Evolutionary conservation across 1,284 basidiomycete genomes (phyloP).

Genomic region (Malassezia brasiliensis): DNA sequence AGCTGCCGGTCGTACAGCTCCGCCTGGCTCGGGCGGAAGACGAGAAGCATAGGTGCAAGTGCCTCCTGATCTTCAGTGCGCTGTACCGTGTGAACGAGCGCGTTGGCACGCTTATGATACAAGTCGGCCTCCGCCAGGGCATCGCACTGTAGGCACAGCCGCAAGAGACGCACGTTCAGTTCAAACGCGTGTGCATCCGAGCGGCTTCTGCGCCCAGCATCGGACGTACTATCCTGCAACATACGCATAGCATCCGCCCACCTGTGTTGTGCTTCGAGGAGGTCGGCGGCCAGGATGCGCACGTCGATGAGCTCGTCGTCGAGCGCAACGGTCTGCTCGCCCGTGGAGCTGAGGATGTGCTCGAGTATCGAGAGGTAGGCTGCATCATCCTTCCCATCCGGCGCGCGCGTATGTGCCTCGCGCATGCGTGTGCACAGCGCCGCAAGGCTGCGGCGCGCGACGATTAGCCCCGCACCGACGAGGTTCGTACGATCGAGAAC

Average conservation of each 20-base stretch:
- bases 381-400: not conserved
- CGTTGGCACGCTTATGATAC: constrained; percentile 89
- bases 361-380: not conserved
- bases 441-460: not conserved
- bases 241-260: constrained; percentile 85
- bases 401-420: not conserved
- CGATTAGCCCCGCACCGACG: constrained; percentile 11
- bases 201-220: constrained; percentile 70
- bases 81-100: constrained; percentile 60
- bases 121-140: constrained; percentile 87
- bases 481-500: constrained; percentile 5
- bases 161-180: constrained; percentile 85
- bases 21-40: constrained; percentile 55
- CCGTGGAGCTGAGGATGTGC: not conserved
- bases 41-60: constrained; percentile 24
- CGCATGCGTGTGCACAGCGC: not conserved
- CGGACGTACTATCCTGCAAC: constrained; percentile 78
- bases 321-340: not conserved
- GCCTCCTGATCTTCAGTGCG: constrained; percentile 20
- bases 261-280: constrained; percentile 80
- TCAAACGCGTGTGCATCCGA: constrained; percentile 76
- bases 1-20: constrained; percentile 82
- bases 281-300: constrained; percentile 72
- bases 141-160: constrained; percentile 87
- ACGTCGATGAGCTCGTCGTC: constrained; percentile 53